Percentiles rank a stretch among this genome's conserved stretches.
Evolutionary conservation across 2,329 filamentous ascomycete genomes (phyloP).

Genomic region (Penicillium verrucosum): DNA sequence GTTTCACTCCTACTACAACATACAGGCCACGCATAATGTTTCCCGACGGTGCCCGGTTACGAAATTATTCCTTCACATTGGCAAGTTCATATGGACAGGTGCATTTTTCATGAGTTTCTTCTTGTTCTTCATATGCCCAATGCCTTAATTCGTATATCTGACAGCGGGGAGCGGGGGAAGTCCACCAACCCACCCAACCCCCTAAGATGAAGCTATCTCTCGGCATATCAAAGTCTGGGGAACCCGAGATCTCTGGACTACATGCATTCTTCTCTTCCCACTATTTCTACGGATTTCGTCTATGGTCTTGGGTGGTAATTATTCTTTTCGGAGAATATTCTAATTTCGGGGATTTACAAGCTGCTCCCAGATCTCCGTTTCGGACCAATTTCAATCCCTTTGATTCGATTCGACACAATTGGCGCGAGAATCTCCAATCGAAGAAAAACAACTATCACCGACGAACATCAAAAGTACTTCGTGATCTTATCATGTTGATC

Average conservation of each 20-base stretch:
- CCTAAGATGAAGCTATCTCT: not conserved
- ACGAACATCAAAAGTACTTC: not conserved
- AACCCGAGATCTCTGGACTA: slow-evolving; percentile 13
- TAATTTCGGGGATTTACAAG: slow-evolving; percentile 9
- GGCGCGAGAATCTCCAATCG: slow-evolving; percentile 2
- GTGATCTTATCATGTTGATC: slow-evolving; percentile 31
- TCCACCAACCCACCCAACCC: not conserved
- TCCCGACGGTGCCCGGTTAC: not conserved
- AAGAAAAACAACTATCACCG: not conserved
- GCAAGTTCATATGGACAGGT: not conserved
- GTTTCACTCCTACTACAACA: not conserved
- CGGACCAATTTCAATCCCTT: slow-evolving; percentile 6
- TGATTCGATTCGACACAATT: not conserved
- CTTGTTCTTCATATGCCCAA: not conserved
- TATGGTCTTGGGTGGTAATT: not conserved
- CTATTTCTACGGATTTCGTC: not conserved
- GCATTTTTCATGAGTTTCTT: too few species aligned
- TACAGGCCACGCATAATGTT: not conserved
- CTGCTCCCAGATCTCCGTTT: slow-evolving; percentile 1
- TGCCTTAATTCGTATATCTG: not conserved
- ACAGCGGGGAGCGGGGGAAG: not conserved
- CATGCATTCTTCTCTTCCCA: slow-evolving; percentile 6
- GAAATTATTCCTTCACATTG: too few species aligned
- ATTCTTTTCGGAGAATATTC: slow-evolving; percentile 14
- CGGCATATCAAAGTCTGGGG: slow-evolving; percentile 9